Percentiles rank a stretch among this genome's conserved stretches.
phyloP scores from a whole-genome alignment of 108 stramenopile genomes.

The Craspedostauros australis region DNA sequence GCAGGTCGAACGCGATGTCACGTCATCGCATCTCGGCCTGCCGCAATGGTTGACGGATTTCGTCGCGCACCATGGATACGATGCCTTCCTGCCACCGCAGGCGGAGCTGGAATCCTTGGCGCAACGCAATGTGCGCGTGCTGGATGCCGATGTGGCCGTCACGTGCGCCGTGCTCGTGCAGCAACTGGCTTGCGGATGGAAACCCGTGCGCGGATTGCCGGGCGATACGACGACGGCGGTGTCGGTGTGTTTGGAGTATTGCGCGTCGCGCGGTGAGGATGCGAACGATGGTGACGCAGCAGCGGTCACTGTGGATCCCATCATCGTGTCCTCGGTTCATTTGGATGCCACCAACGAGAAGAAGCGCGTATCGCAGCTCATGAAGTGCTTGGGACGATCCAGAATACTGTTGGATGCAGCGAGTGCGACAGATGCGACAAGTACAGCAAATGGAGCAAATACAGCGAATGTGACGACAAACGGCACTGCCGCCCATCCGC shows the following conservation, averaged over 20 bases:
- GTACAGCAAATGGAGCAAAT: too few species aligned
- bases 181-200: too few species aligned
- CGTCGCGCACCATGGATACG: constrained; percentile 1
- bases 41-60: constrained; percentile 33
- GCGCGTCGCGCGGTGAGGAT: background rate
- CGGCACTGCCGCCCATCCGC: too few species aligned
- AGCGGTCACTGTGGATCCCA: constrained; percentile 9
- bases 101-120: constrained; percentile 36
- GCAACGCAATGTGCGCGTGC: constrained; percentile 36
- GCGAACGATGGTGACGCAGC: background rate
- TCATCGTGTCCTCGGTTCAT: constrained; percentile 43
- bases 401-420: background rate
- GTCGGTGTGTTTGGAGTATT: background rate
- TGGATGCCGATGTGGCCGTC: constrained; percentile 31
- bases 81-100: constrained; percentile 27
- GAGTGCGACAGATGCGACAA: too few species aligned
- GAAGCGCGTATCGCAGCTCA: constrained; percentile 32
- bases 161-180: constrained; percentile 39
- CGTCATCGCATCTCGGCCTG: constrained; percentile 13
- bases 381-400: constrained; percentile 23
- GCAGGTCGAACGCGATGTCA: constrained; percentile 27
- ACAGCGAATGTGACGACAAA: background rate
- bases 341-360: constrained; percentile 39
- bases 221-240: constrained; percentile 7
- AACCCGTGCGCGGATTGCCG: constrained; percentile 6